phyloP scores from a whole-genome alignment of 805 yeast genomes.

The Zygotorulaspora danielsina region DNA sequence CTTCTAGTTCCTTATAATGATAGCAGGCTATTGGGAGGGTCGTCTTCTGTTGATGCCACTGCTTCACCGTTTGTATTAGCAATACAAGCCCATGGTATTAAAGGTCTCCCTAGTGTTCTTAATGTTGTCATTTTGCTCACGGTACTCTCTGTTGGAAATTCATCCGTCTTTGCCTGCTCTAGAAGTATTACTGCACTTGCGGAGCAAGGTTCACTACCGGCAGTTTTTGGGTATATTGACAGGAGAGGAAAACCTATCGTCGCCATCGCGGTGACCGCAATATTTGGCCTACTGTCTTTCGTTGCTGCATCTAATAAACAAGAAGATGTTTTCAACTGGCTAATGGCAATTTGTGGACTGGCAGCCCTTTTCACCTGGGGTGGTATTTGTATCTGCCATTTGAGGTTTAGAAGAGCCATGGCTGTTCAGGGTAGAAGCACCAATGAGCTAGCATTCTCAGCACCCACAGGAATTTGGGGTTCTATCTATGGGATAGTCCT shows the following conservation, averaged over 20 bases:
- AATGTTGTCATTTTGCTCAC: constrained; percentile 66
- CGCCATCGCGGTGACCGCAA: constrained; percentile 47
- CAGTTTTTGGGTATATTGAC: constrained; percentile 55
- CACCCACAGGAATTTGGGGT: constrained; percentile 67
- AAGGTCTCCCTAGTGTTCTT: constrained; percentile 59
- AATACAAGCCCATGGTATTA: constrained; percentile 56
- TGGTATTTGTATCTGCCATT: constrained; percentile 53
- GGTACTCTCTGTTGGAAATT: constrained; percentile 66
- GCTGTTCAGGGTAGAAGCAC: constrained; percentile 58
- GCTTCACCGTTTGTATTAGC: constrained; percentile 82
- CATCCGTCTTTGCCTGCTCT: constrained; percentile 64
- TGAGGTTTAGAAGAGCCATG: constrained; percentile 63
- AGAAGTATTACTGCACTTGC: constrained; percentile 62
- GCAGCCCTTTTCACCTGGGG: constrained; percentile 63
- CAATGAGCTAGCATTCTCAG: constrained; percentile 60
- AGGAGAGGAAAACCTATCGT: constrained; percentile 63
- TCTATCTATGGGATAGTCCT: constrained; percentile 57
- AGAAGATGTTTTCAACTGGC: constrained; percentile 58
- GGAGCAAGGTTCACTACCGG: constrained; percentile 60
- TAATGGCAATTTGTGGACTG: constrained; percentile 57
- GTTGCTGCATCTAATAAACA: constrained; percentile 50
- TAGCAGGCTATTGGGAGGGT: constrained; percentile 42
- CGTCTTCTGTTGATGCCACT: constrained; percentile 52
- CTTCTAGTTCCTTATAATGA: constrained; percentile 45
- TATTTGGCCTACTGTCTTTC: constrained; percentile 56